Conservation (phyloP, 2,329 filamentous ascomycete genomes). For the Paradendryphiella salina region DNA sequence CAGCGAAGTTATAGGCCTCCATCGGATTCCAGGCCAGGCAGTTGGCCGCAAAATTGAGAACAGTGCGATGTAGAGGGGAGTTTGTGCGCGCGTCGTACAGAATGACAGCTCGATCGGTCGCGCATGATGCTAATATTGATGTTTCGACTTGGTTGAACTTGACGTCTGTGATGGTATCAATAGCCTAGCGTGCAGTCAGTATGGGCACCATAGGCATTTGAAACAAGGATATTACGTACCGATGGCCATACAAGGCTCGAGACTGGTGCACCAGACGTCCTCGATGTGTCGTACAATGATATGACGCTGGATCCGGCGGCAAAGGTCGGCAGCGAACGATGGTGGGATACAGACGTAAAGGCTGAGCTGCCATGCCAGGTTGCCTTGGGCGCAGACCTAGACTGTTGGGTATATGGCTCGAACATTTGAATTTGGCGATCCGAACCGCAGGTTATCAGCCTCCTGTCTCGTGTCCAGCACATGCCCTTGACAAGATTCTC, state of each 20-base stretch:
- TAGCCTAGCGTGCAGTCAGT: conserved; percentile 49
- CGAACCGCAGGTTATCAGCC: conserved; percentile 81
- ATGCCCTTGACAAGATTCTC: conserved; percentile 92
- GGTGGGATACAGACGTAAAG: conserved; percentile 82
- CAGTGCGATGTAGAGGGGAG: conserved; percentile 77
- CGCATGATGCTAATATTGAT: conserved; percentile 81
- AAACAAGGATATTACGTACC: neutral
- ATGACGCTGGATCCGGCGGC: conserved; percentile 78
- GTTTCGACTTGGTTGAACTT: conserved; percentile 95
- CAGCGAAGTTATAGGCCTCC: conserved; percentile 93
- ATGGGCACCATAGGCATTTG: neutral
- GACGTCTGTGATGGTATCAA: conserved; percentile 82
- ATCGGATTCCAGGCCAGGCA: conserved; percentile 95
- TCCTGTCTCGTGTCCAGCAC: conserved; percentile 83
- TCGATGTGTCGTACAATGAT: conserved; percentile 84
- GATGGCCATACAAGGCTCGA: conserved; percentile 88
- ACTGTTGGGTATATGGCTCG: conserved; percentile 78
- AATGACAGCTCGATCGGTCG: conserved; percentile 81
- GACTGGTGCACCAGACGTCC: conserved; percentile 74
- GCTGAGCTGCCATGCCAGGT: conserved; percentile 83
- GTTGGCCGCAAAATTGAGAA: conserved; percentile 88
- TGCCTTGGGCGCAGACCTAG: conserved; percentile 70
- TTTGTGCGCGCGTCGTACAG: conserved; percentile 91
- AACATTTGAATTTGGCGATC: conserved; percentile 89
- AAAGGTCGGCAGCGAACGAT: conserved; percentile 76